phyloP scores from a whole-genome alignment of 306 rosid genomes.

The Albizia julibrissin region DNA sequence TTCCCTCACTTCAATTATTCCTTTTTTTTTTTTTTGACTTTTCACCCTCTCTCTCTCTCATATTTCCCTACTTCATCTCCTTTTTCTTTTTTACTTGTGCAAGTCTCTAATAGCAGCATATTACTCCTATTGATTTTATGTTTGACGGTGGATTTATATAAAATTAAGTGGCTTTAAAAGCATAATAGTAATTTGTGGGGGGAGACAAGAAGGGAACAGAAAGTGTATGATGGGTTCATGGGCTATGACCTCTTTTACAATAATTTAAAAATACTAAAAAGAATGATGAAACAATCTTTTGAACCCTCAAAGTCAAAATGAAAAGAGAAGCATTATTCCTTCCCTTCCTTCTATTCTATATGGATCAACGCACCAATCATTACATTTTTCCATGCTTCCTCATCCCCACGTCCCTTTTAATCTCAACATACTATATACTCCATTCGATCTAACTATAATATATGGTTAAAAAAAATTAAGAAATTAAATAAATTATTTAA shows the following conservation, averaged over 20 bases:
- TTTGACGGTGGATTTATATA: not conserved
- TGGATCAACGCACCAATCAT: not conserved
- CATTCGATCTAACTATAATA: too few relatives aligned
- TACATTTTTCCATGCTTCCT: not conserved
- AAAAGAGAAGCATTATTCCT: conserved; percentile 59
- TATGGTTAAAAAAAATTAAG: too few relatives aligned
- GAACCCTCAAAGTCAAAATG: conserved; percentile 53
- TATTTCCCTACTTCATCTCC: too few relatives aligned
- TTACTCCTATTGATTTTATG: not conserved
- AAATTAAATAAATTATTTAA: too few relatives aligned
- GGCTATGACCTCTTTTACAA: not conserved
- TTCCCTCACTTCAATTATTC: not conserved
- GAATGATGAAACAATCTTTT: not conserved
- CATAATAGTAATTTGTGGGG: not conserved
- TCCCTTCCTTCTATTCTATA: conserved; percentile 1
- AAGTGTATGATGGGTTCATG: not conserved
- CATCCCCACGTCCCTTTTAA: not conserved
- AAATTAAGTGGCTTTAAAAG: not conserved
- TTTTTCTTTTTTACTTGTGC: not conserved
- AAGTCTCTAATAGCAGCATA: not conserved
- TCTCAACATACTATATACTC: not conserved
- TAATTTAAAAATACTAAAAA: too few relatives aligned
- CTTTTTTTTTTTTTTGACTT: conserved; percentile 16
- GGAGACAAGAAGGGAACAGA: not conserved
- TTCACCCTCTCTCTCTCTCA: not conserved